phyloP scores from a whole-genome alignment of 1,139 yeast genomes.

The Suhomyces taliae region DNA sequence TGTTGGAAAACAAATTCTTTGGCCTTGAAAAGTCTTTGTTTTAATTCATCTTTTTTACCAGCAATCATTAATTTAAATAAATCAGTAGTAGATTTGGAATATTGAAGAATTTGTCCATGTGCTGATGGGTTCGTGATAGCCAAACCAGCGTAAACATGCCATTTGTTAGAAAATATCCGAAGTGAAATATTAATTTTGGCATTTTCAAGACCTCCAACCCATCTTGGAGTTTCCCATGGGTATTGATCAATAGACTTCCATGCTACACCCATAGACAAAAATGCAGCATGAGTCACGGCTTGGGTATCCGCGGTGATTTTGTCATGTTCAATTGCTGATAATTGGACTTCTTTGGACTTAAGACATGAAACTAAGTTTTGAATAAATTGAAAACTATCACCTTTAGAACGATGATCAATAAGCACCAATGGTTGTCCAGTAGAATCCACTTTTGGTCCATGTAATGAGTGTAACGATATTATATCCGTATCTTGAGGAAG shows the following conservation, averaged over 20 bases:
- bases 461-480: slow-evolving; percentile 85
- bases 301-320: slow-evolving; percentile 96
- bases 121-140: slow-evolving; percentile 96
- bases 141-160: slow-evolving; percentile 98
- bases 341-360: slow-evolving; percentile 72
- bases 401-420: slow-evolving; percentile 69
- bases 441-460: slow-evolving; percentile 89
- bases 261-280: slow-evolving; percentile 94
- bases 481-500: slow-evolving; percentile 81
- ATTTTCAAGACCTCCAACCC: slow-evolving; percentile 94
- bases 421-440: slow-evolving; percentile 91
- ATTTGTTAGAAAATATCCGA: slow-evolving; percentile 86
- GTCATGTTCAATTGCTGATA: slow-evolving; percentile 86
- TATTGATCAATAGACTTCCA: slow-evolving; percentile 83
- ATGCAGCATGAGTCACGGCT: slow-evolving; percentile 98
- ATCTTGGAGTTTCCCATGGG: slow-evolving; percentile 87
- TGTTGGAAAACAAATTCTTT: slow-evolving; percentile 75
- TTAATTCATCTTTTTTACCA: slow-evolving; percentile 58
- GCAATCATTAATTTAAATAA: slow-evolving; percentile 81
- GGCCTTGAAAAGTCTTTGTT: slow-evolving; percentile 61
- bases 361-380: slow-evolving; percentile 67
- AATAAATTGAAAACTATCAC: slow-evolving; percentile 59
- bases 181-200: slow-evolving; percentile 92
- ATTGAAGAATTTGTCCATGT: slow-evolving; percentile 85
- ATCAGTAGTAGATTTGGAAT: slow-evolving; percentile 81